Conservation (phyloP, 2,329 filamentous ascomycete species). For the Cordyceps pruinosa region DNA sequence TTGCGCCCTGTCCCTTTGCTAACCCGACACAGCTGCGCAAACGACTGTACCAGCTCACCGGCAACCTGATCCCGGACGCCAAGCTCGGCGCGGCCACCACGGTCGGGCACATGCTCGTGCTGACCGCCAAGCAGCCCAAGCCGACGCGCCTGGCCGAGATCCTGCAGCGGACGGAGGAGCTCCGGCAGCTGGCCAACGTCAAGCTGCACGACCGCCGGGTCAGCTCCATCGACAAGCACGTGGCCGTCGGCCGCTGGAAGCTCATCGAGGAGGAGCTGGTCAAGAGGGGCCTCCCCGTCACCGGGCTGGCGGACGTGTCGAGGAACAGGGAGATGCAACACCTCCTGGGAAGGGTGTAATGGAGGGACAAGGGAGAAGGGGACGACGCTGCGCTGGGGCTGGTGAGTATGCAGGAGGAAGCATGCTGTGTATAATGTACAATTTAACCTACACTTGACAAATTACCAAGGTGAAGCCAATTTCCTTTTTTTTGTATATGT, state of each 20-base stretch:
- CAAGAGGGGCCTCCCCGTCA: constrained; percentile 53
- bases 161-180: constrained; percentile 39
- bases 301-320: constrained; percentile 35
- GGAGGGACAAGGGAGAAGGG: background rate
- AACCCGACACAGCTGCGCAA: constrained; percentile 61
- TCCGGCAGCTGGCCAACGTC: constrained; percentile 60
- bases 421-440: constrained; percentile 11
- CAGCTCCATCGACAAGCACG: constrained; percentile 66
- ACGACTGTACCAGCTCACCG: constrained; percentile 74
- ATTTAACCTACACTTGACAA: constrained; percentile 3
- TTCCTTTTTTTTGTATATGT: background rate
- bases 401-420: background rate
- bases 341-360: background rate
- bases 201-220: constrained; percentile 56
- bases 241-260: constrained; percentile 69
- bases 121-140: constrained; percentile 48
- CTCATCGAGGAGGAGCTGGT: constrained; percentile 64
- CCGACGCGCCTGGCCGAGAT: constrained; percentile 56
- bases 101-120: constrained; percentile 46
- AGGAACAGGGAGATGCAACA: constrained; percentile 26
- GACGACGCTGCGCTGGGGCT: background rate
- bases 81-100: constrained; percentile 51
- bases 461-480: background rate
- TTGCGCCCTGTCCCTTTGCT: background rate
- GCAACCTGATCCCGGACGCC: constrained; percentile 65